phyloP scores from a whole-genome alignment of 495 filamentous ascomycete species.

The Xylaria telfairii region DNA sequence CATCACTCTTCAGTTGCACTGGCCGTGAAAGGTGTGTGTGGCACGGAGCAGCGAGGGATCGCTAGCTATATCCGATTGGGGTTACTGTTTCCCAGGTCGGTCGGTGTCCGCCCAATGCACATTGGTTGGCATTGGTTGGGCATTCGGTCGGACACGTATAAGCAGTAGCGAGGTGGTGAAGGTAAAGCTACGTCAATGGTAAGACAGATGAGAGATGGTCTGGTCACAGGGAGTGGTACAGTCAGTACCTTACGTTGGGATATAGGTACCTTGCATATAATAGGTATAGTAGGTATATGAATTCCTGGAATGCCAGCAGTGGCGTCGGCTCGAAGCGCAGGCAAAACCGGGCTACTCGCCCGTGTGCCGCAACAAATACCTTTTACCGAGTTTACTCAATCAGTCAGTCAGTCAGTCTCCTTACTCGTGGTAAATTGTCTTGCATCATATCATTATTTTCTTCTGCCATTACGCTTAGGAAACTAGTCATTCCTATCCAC shows the following conservation, averaged over 20 bases:
- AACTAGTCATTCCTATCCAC: not conserved
- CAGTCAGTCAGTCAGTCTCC: not conserved
- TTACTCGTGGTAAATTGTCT: not conserved
- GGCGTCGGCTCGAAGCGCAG: not conserved
- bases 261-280: constrained; percentile 6
- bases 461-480: not conserved
- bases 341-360: not conserved
- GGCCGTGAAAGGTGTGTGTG: not conserved
- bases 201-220: not conserved
- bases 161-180: not conserved
- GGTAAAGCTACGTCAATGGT: not conserved
- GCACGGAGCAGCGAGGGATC: not conserved
- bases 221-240: not conserved
- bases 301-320: not conserved
- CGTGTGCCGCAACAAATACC: not conserved
- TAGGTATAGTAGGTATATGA: not conserved
- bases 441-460: not conserved
- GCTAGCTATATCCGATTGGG: not conserved
- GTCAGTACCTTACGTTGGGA: not conserved
- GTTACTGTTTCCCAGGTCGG: not conserved
- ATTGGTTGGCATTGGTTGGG: not conserved
- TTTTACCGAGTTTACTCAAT: not conserved
- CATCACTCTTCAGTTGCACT: not conserved
- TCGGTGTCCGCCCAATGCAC: not conserved
- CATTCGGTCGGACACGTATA: not conserved